These are phyloP conservation scores for Fusarium verrucosum DNA, from an alignment of 2,329 filamentous ascomycete genomes.

Conservation along the genomic window DNA sequence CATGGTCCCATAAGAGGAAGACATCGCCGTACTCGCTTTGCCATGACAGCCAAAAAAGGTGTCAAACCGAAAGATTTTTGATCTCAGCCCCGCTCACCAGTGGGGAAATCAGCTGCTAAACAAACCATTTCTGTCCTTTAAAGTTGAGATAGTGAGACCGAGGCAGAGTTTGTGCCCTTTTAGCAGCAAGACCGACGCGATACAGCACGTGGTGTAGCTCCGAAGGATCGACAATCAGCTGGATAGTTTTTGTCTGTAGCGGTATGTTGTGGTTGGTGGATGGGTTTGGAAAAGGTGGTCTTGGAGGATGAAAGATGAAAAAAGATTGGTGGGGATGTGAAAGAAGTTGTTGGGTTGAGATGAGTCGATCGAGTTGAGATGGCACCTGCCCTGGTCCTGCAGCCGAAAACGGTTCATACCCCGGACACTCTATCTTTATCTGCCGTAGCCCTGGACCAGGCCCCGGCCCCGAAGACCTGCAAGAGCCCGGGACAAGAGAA, in stretches of 20 bases:
- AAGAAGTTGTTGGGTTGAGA: neutral
- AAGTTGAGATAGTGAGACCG: conserved; percentile 8
- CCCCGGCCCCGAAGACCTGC: conserved; percentile 13
- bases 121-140: neutral
- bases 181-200: neutral
- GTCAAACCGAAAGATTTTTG: conserved; percentile 18
- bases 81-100: conserved; percentile 31
- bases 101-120: conserved; percentile 15
- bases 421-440: conserved; percentile 12
- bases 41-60: conserved; percentile 26
- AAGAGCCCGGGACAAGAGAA: conserved; percentile 1
- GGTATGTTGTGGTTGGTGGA: conserved; percentile 32
- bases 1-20: conserved; percentile 35
- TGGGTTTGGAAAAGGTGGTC: neutral
- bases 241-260: conserved; percentile 4
- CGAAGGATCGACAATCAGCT: conserved; percentile 34
- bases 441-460: conserved; percentile 1
- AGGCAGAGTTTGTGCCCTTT: conserved; percentile 11
- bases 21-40: conserved; percentile 25
- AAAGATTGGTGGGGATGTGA: conserved; percentile 19
- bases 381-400: neutral
- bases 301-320: conserved; percentile 5
- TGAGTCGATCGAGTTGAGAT: conserved; percentile 1
- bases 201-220: conserved; percentile 20
- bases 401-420: conserved; percentile 1